These are phyloP conservation scores for Chalciporus pseudorubinellus DNA, from an alignment of 768 basidiomycete species.

Conservation along the genomic window DNA sequence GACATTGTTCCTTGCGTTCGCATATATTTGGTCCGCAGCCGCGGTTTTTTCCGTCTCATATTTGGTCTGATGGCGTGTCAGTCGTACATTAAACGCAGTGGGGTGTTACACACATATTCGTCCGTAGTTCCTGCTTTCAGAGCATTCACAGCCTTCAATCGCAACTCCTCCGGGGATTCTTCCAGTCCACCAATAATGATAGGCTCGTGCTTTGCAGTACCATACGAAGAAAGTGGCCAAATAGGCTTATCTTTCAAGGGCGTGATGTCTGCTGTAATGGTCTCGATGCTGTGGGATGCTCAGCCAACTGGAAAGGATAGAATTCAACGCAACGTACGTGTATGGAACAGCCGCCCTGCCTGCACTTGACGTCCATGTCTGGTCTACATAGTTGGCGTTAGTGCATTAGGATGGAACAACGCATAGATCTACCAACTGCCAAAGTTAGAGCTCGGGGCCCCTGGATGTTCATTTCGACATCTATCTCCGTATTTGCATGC, in stretches of 20 bases:
- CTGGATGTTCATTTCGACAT: slow-evolving; percentile 68
- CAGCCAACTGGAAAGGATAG: not conserved
- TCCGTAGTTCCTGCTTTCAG: slow-evolving; percentile 50
- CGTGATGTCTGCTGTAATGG: slow-evolving; percentile 63
- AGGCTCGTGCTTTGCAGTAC: slow-evolving; percentile 70
- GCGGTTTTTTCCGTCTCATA: slow-evolving; percentile 59
- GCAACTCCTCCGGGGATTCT: slow-evolving; percentile 75
- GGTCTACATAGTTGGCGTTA: slow-evolving; percentile 29
- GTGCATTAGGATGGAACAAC: slow-evolving; percentile 9
- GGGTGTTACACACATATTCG: slow-evolving; percentile 61
- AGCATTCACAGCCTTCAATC: slow-evolving; percentile 60
- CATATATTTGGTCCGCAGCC: slow-evolving; percentile 48
- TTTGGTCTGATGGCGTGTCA: slow-evolving; percentile 38
- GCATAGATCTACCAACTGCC: slow-evolving; percentile 44
- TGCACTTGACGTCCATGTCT: slow-evolving; percentile 39
- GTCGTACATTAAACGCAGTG: not conserved
- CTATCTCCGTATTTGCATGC: slow-evolving; percentile 61
- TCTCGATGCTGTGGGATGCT: slow-evolving; percentile 47
- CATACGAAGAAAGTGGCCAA: slow-evolving; percentile 82
- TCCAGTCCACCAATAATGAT: slow-evolving; percentile 65
- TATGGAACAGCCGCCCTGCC: slow-evolving; percentile 35
- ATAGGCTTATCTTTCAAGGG: slow-evolving; percentile 60
- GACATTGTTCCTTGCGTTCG: slow-evolving; percentile 50
- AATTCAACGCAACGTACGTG: slow-evolving; percentile 30
- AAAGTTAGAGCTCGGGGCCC: slow-evolving; percentile 38